A percentile compares a stretch with the other conserved stretches of the same genome.
These are phyloP conservation scores for Hansenula lynferdii DNA, from an alignment of 1,139 yeast species.

Conservation along the genomic window DNA sequence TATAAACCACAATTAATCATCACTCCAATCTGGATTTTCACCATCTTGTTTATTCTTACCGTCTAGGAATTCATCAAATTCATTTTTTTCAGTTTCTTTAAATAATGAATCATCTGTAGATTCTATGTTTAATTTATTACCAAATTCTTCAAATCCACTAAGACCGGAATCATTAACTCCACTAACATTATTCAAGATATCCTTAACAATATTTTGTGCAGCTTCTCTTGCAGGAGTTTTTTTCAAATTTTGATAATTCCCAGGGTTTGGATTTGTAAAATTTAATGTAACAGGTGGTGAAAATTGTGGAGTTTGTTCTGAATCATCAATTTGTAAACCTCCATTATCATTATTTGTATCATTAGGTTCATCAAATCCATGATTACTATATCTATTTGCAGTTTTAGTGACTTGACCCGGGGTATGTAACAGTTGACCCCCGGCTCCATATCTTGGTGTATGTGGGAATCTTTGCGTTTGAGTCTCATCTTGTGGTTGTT, in stretches of 20 bases:
- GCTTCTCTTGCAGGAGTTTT: slow-evolving; percentile 18
- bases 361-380: slow-evolving; percentile 3
- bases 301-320: slow-evolving; percentile 17
- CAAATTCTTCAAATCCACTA: slow-evolving; percentile 2
- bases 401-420: slow-evolving; percentile 15
- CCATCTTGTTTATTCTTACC: not conserved
- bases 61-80: slow-evolving; percentile 19
- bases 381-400: slow-evolving; percentile 14
- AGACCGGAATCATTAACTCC: slow-evolving; percentile 18
- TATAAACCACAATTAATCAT: slow-evolving; percentile 1
- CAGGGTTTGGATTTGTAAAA: slow-evolving; percentile 10
- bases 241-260: slow-evolving; percentile 1
- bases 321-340: slow-evolving; percentile 14
- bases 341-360: slow-evolving; percentile 1
- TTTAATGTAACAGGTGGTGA: slow-evolving; percentile 24
- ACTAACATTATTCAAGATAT: slow-evolving; percentile 16
- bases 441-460: slow-evolving; percentile 40
- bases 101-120: slow-evolving; percentile 5
- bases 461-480: slow-evolving; percentile 41
- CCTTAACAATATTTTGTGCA: slow-evolving; percentile 19
- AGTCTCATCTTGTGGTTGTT: not conserved
- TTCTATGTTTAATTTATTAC: slow-evolving; percentile 1
- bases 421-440: slow-evolving; percentile 16
- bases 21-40: slow-evolving; percentile 14
- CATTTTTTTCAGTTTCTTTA: slow-evolving; percentile 8